A percentile compares a stretch with the other conserved stretches of the same genome.
Conservation (phyloP, 2,329 filamentous ascomycete genomes). For the Cryphonectria naterciae region DNA sequence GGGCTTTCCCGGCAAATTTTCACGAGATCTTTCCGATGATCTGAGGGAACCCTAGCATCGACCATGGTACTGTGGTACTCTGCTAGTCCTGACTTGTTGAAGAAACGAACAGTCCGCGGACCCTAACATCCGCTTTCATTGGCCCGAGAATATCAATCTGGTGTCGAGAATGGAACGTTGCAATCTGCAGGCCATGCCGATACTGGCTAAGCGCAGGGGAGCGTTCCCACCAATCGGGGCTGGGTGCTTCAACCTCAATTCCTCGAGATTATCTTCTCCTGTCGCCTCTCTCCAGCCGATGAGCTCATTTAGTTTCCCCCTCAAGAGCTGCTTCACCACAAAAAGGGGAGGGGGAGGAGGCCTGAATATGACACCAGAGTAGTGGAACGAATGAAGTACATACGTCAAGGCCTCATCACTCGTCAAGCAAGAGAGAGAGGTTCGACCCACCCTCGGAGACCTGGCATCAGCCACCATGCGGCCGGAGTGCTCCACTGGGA, state of each 20-base stretch:
- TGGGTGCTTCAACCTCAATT: conserved; percentile 21
- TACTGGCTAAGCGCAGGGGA: conserved; percentile 16
- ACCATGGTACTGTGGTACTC: conserved; percentile 7
- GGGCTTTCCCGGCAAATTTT: conserved; percentile 15
- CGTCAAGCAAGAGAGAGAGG: background rate
- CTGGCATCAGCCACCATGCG: conserved; percentile 1
- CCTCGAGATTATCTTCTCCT: conserved; percentile 15
- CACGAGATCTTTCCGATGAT: conserved; percentile 11
- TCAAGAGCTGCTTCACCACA: background rate
- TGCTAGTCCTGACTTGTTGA: conserved; percentile 13
- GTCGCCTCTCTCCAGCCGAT: background rate
- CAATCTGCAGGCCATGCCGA: conserved; percentile 26
- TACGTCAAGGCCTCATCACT: background rate
- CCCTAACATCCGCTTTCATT: conserved; percentile 15
- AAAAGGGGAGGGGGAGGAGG: background rate
- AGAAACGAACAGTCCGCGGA: conserved; percentile 14
- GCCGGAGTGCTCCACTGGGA: background rate
- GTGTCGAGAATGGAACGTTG: conserved; percentile 28
- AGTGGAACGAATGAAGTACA: background rate
- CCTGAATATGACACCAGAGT: background rate
- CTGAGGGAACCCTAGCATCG: conserved; percentile 8
- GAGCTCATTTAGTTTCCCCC: background rate
- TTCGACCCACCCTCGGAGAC: background rate
- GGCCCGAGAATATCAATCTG: conserved; percentile 19
- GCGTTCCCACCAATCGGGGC: conserved; percentile 25